Percentiles rank a stretch among this genome's conserved stretches.
Evolutionary conservation across 805 yeast genomes (phyloP).

Genomic region (Saturnispora zaruensis): DNA sequence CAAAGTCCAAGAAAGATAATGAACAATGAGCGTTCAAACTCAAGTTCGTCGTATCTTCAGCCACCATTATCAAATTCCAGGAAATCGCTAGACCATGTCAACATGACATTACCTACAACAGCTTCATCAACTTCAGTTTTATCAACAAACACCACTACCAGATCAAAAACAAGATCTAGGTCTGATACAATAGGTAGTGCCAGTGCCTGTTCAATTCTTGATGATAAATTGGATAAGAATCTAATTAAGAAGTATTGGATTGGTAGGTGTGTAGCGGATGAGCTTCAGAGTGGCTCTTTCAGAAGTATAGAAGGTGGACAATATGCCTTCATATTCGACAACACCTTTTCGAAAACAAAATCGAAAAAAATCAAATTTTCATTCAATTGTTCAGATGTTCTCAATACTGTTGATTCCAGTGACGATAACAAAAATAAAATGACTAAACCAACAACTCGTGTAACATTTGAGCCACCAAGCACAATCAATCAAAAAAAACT

Average conservation of each 20-base stretch:
- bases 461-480: constrained; percentile 23
- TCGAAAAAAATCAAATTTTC: constrained; percentile 74
- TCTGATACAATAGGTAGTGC: constrained; percentile 4
- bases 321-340: constrained; percentile 86
- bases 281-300: constrained; percentile 52
- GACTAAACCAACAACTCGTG: constrained; percentile 7
- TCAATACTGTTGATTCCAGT: background rate
- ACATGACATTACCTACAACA: background rate
- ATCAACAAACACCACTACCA: background rate
- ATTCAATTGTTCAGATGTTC: constrained; percentile 14
- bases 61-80: background rate
- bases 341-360: constrained; percentile 78
- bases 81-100: background rate
- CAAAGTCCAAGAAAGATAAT: constrained; percentile 26
- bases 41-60: background rate
- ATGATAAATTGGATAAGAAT: constrained; percentile 50
- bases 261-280: constrained; percentile 52
- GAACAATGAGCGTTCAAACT: background rate
- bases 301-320: constrained; percentile 57
- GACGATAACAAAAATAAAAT: background rate
- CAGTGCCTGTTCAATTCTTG: constrained; percentile 24
- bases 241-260: constrained; percentile 44
- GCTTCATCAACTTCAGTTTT: background rate
- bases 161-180: background rate
- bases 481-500: constrained; percentile 10